Conservation (phyloP, 345 rosid species). For the Raphanus sativus region DNA sequence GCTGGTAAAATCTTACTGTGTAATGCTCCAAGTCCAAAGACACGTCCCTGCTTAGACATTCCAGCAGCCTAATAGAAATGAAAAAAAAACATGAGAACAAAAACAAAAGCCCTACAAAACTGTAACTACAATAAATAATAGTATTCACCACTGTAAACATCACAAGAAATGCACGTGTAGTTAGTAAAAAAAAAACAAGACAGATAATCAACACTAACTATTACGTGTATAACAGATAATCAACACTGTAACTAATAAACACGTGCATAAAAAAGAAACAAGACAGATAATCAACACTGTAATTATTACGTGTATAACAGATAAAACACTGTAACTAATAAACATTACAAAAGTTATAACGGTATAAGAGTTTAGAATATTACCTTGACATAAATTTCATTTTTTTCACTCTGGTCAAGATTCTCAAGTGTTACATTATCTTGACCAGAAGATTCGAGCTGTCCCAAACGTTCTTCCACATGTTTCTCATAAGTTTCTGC, state of each 20-base stretch:
- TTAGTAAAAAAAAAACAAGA: not conserved
- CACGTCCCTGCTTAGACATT: not conserved
- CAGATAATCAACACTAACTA: too few relatives aligned
- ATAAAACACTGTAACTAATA: too few relatives aligned
- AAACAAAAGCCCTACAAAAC: not conserved
- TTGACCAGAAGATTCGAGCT: not conserved
- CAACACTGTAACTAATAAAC: too few relatives aligned
- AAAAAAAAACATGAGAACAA: not conserved
- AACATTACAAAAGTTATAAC: not conserved
- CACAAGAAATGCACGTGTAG: not conserved
- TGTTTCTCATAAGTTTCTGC: not conserved
- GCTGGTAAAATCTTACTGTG: not conserved
- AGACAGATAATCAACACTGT: not conserved
- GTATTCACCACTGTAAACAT: not conserved
- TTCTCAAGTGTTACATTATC: not conserved
- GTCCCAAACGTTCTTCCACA: not conserved
- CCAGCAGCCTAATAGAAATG: slow-evolving; percentile 3
- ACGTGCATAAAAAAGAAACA: too few relatives aligned
- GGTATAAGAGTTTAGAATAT: not conserved
- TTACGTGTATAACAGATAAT: too few relatives aligned
- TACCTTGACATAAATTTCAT: not conserved
- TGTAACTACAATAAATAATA: not conserved
- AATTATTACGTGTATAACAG: too few relatives aligned
- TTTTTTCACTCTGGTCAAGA: not conserved
- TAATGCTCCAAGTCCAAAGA: slow-evolving; percentile 23